Base-by-base conservation (phyloP, 495 filamentous ascomycete genomes). In the Sporormia fimetaria region DNA sequence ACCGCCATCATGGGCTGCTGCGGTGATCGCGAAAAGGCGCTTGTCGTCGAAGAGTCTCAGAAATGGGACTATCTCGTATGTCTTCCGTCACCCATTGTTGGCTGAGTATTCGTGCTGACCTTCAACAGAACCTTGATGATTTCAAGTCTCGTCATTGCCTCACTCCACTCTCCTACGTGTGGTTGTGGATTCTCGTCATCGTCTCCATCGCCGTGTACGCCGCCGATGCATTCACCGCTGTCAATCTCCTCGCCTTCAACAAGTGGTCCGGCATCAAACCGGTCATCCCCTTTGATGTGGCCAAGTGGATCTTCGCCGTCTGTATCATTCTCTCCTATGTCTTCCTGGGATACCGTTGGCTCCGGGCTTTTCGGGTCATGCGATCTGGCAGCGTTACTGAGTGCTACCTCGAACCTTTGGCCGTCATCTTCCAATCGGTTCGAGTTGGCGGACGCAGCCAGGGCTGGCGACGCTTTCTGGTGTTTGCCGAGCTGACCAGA, bases 61-160 rank as follows among this genome's bases (percentile, higher is more conserved):
- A 85, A 83, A 68, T 98, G 90, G 84, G 83, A 87, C 52, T 94
- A 84, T 51, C 85, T 98, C 55, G 87, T 92, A 70, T 44, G 83
- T 67, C 16, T 17, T 24, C 10, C 5, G 10, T 21, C 4, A 23
- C n/a, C 7, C 35, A 11, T 10, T n/a, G 20, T 32, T 1, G 9
- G 18, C 29, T 10, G 3, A 41, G 11, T 37, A 2, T 3, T 21
- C 8, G 8, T 22, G 26, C 29, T 41, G 37, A 41, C 16, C 28
- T 8, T 33, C 34, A n/a, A 49, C 22, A 94, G 87, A 95, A 80
- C 57, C 74, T 98, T 7, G 68, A 72, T 40, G 90, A 95, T 58
- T 98, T 95, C 68, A 82, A 82, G 52, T 75, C 79, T 4, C 75
- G 74, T 15, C 85, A 81, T 4, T 84, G 80, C 63, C 75, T 78